Conservation (phyloP, 148 eudicot species). For the Arctostaphylos glauca region DNA sequence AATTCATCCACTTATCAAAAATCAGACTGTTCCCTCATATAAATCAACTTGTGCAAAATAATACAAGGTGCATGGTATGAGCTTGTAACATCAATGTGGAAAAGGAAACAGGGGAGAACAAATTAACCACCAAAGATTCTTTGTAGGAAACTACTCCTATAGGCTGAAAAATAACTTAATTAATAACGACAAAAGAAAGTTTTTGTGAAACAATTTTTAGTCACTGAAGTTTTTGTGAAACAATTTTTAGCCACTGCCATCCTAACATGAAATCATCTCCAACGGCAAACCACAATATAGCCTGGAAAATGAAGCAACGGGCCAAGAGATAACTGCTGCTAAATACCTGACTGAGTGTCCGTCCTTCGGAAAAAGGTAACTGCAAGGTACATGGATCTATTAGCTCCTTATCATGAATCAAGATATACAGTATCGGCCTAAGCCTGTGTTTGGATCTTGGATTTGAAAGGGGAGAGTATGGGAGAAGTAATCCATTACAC, state of each 20-base stretch:
- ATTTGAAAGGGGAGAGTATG: neutral
- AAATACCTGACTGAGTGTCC: neutral
- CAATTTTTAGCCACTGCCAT: neutral
- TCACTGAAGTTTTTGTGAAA: neutral
- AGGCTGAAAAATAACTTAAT: neutral
- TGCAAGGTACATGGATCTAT: neutral
- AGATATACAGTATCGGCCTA: neutral
- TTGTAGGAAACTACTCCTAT: neutral
- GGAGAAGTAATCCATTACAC: neutral
- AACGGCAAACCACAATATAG: neutral
- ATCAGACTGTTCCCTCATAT: neutral
- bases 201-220: neutral
- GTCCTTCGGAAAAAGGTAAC: neutral
- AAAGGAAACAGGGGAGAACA: neutral
- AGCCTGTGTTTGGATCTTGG: neutral
- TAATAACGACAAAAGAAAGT: neutral
- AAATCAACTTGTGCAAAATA: neutral
- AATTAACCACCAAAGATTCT: neutral
- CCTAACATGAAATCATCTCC: neutral
- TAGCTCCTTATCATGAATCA: neutral
- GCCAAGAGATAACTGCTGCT: neutral
- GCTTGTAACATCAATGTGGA: neutral
- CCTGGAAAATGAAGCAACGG: slow-evolving; percentile 2
- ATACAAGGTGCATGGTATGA: neutral
- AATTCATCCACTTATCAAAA: neutral